Evolutionary conservation across 2,329 filamentous ascomycete species (phyloP), one percentile per base, ranked within the genome.

Genomic region (Ceratocystis alfenasii): DNA sequence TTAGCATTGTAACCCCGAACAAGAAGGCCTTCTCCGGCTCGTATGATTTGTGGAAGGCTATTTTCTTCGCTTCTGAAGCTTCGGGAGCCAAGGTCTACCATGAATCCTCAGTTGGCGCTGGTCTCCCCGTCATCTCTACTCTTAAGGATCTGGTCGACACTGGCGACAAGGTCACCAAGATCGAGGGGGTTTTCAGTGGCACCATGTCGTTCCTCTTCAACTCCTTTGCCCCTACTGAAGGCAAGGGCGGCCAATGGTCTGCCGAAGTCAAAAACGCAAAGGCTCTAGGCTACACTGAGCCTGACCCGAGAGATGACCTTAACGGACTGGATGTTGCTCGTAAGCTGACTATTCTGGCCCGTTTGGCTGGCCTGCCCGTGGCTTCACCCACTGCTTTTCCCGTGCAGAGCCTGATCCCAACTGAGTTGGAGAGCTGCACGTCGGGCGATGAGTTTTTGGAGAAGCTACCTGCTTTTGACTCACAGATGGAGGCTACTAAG

Each of bases 191-290:
- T 63, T 97, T 99, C 78, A 95, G 90, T 68, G 94, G 94, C 69
- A 99, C 94, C 65, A 93, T 99, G 85, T 95, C 89, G 48, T 99
- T 96, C 81, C 81, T 99, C 50, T 97, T 99, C 85, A 97, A 97
- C 81, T 92, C 86, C 25, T 99, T 97, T 75, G 90, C 92, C 62
- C 94, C 94, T 0, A 86, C 87, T 2, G 83, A 85, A 62, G 88
- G 87, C 10, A 71, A 75, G 68, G 89, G 88, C 44, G 90, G 89
- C 64, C 86, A 87, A 72, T 99, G 95, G 87, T 94, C 90, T 55
- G 88, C 88, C 62, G 92, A 96, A 74, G 94, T 99, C 44, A 86
- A 84, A 73, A 91, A 93, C 76, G 94, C 94, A 66, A 96, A 96
- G 79, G 85, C 91, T 68, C 81, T 95, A 61, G 94, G 94, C 25